A percentile compares a stretch with the other conserved stretches of the same genome.
Evolutionary conservation across 495 filamentous ascomycete species (phyloP).

Genomic region (Penicillium flavigenum): DNA sequence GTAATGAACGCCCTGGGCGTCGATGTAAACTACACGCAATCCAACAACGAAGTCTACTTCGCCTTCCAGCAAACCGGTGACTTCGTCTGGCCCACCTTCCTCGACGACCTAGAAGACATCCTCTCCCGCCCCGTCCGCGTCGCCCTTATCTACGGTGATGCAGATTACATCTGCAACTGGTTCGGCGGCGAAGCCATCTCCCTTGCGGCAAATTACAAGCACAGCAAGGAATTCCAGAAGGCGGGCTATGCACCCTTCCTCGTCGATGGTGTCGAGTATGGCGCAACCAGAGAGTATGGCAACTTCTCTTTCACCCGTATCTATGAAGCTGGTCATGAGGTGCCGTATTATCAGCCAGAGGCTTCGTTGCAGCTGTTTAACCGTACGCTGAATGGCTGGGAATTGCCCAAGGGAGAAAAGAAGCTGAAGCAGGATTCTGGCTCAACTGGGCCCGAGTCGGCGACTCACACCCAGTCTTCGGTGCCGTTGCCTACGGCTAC

Average conservation of each 20-base stretch:
- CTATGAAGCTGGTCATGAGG: slow-evolving; percentile 60
- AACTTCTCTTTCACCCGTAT: slow-evolving; percentile 58
- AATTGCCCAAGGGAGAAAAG: slow-evolving; percentile 53
- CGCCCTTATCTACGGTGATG: slow-evolving; percentile 64
- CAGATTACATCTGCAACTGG: slow-evolving; percentile 58
- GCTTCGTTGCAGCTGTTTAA: slow-evolving; percentile 53
- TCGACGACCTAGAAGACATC: slow-evolving; percentile 53
- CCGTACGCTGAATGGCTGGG: slow-evolving; percentile 51
- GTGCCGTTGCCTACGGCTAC: slow-evolving; percentile 43
- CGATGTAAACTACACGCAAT: slow-evolving; percentile 63
- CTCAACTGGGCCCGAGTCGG: slow-evolving; percentile 46
- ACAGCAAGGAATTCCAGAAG: slow-evolving; percentile 38
- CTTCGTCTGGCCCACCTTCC: slow-evolving; percentile 49
- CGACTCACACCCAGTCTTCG: slow-evolving; percentile 58
- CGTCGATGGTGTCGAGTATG: slow-evolving; percentile 42
- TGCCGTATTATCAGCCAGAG: slow-evolving; percentile 57
- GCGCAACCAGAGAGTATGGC: slow-evolving; percentile 55
- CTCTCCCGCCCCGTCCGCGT: slow-evolving; percentile 59
- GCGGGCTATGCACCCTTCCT: slow-evolving; percentile 50
- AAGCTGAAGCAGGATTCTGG: slow-evolving; percentile 44
- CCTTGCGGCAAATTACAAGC: slow-evolving; percentile 40
- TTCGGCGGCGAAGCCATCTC: slow-evolving; percentile 44
- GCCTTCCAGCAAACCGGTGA: slow-evolving; percentile 56
- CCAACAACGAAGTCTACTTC: slow-evolving; percentile 46
- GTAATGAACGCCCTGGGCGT: slow-evolving; percentile 64